Base-by-base conservation (phyloP, 2,329 filamentous ascomycete genomes). In the Penicillium decumbens region DNA sequence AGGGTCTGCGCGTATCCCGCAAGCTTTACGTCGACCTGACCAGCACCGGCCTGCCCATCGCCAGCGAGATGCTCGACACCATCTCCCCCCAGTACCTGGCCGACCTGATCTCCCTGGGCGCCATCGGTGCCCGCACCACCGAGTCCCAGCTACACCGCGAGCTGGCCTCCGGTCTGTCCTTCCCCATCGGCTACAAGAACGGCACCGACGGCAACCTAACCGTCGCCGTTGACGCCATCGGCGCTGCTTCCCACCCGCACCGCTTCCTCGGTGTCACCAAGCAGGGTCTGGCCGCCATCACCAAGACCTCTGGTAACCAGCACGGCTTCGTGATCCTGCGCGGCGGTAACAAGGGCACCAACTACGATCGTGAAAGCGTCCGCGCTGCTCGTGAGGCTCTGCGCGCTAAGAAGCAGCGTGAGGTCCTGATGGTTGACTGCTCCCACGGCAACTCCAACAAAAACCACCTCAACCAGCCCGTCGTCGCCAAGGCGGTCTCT, bases 181-280 rank as follows among this genome's bases (percentile, higher is more conserved):
- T 96, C 85, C 93, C 93, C 20, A 91, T 98, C 59, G 93, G 93
- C 51, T 98, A 96, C 86, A 98, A 98, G 83, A 98, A 98, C 74
- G 93, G 93, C 54, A 98, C 93, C 23, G 93, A 98, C 65, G 93
- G 93, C 37, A 89, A 87, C 62, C 77, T 98, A 49, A 84, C 83
- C 25, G 91, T 97, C 18, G 91, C 92, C 18, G 95, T 97, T 63
- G 93, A 98, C 69, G 93, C 93, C 29, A 96, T 97, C 68, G 93
- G 92, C 51, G 85, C 88, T 23, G 73, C 75, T 5, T 66, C 69
- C 44, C 71, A 76, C 62, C 74, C 74, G 8, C 93, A 98, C 73
- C 92, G 96, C 77, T 98, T 98, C 79, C 87, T 98, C 80, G 92
- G 91, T 73, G 93, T 98, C 43, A 98, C 93, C 28, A 98, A 98